Base-by-base conservation (phyloP, 1,139 yeast genomes). In the Tardiomyces blankii region DNA sequence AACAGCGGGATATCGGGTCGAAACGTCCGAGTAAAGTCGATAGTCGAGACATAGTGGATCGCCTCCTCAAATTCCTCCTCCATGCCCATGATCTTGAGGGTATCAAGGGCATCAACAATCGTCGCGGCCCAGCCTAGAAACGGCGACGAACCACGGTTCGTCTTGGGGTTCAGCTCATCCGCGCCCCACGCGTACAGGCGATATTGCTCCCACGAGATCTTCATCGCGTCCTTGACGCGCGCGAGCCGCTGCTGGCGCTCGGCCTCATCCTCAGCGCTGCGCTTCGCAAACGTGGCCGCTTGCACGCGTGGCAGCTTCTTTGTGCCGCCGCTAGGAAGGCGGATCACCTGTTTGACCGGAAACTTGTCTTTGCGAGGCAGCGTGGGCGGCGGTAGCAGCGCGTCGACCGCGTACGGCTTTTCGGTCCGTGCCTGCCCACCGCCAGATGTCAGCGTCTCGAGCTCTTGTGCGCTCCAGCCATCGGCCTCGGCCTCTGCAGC, bases 101-200 rank as follows among this genome's bases (percentile, higher is more conserved):
- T 79, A 57, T 84, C 93, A 46, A 84, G 62, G 1, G 86, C 71
- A 58, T 84, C 93, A 8, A 84, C 78, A 52, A 82, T 52, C 0
- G 77, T 69, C 2, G 74, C 71, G 9, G 73, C 70, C 74, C 75
- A 71, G 1, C 75, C 76, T 28, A 67, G 61, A 50, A 72, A 73
- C 2, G 74, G 68, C 48, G 72, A 66, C 13, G 54, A 45, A 0
- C 64, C 60, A 19, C 46, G 42, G 19, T 59, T 56, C 0, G 69
- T 51, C 1, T 70, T 47, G 0, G 77, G 77, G 18, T 52, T 52
- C 5, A 73, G 59, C 47, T 78, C 80, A 69, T 82, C 89, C 71
- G 75, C 80, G 3, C 86, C 87, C 78, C 82, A 78, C 0, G 80
- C 87, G 51, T 70, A 62, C 40, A 68, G 65, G 49, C 76, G 79